A percentile compares a stretch with the other conserved stretches of the same genome.
phyloP scores from a whole-genome alignment of 495 filamentous ascomycete genomes.

The Podospora sp. region DNA sequence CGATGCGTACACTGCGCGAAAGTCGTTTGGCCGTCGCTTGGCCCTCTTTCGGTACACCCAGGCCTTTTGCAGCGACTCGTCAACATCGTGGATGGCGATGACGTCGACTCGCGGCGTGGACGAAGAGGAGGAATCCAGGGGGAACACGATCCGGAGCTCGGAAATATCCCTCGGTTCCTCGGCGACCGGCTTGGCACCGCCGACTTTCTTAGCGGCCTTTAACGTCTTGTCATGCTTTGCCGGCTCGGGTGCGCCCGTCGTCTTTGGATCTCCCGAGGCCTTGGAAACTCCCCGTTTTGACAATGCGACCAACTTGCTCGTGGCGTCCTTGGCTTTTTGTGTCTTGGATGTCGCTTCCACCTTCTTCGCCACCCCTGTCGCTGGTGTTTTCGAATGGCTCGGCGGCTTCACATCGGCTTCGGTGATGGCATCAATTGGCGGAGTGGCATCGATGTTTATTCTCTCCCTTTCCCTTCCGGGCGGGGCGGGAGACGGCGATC shows the following conservation, averaged over 20 bases:
- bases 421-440: no score
- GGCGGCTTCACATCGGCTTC: no score
- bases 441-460: no score
- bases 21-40: constrained; percentile 15
- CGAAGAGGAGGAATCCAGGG: not conserved
- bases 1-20: constrained; percentile 5
- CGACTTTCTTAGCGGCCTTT: constrained; percentile 10
- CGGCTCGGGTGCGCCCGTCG: not conserved
- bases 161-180: constrained; percentile 5
- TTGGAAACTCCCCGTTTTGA: constrained; percentile 9
- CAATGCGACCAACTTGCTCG: constrained; percentile 3
- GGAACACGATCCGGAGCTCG: constrained; percentile 15
- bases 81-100: constrained; percentile 23
- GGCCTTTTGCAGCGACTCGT: constrained; percentile 20
- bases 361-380: not conserved
- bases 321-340: not conserved
- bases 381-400: not conserved
- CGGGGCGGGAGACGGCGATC: no score
- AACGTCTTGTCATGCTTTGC: constrained; percentile 2
- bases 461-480: no score
- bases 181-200: not conserved
- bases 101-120: constrained; percentile 20
- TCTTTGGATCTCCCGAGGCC: constrained; percentile 2
- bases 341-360: not conserved
- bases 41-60: constrained; percentile 21